Evolutionary conservation across 1,284 basidiomycete genomes (phyloP), one percentile per base, ranked within the genome.

Genomic region (Phellinidium pouzarii): DNA sequence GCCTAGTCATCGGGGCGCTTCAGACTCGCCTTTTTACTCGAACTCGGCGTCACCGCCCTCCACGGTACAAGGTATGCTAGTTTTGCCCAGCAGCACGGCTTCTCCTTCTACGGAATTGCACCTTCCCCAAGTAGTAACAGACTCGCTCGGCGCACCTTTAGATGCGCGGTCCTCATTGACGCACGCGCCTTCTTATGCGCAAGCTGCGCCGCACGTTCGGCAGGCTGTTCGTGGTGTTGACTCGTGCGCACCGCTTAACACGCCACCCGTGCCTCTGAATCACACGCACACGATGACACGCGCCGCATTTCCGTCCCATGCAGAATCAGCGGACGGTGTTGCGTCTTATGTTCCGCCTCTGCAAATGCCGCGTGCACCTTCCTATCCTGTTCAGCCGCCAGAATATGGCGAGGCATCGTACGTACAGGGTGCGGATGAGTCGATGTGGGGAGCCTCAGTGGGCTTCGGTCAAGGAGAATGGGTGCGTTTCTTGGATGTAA

Each of bases 401-500:
- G 54, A 56, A 17, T 56, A 56, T 20, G 50, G 40, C 14, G 54
- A 56, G 26, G 34, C 54, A 38, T 41, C 54, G 2, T 56, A 56
- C 45, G 43, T 44, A 12, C 54, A 56, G 23, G 50, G 50, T 37
- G 65, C 67, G 47, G 69, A 69, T 54, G 62, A 65, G 48, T 64
- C 65, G 48, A 65, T 71, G 64, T 73, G 71, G 71, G 70, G 70
- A 37, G 66, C 69, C 45, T 67, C 66, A 29, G 64, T 70, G 41
- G 71, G 71, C 29, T 71, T 73, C 41, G 70, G 65, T 41, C 62
- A 67, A 49, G 65, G 64, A 27, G 70, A 71, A 62, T 72, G 75
- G 75, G 64, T 67, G 47, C 68, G 68, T 53, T 76, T 78, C 59
- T 64, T 77, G 56, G 67, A 74, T 55, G 73, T 68, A 42, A 71